Base-by-base conservation (phyloP, 805 yeast species). In the Debaryomyces tyrocola region DNA sequence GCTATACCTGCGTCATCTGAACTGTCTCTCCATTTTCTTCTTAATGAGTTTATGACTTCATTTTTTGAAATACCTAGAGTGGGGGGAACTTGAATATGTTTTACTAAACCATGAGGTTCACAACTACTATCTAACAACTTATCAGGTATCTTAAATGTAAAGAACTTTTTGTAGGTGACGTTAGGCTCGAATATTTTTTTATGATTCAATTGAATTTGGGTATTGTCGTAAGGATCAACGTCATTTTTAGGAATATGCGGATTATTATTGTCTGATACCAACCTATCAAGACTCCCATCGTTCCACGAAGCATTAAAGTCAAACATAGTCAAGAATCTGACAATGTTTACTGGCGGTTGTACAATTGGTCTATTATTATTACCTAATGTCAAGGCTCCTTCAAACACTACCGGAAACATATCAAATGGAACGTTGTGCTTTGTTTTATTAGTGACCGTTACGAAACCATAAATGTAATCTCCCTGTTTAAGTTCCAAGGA, bases 291-390 rank as follows among this genome's bases (percentile, higher is more conserved):
- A 38, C 46, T 52, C 0, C 63, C 69, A 49, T 63, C 69, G 48
- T 63, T 68, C 74, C 74, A 71, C 14, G 70, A 66, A 1, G 75
- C 77, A 40, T 64, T 64, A 51, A 69, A 70, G 46, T 71, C 77
- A 53, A 66, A 69, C 77, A 71, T 70, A 40, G 62, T 66, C 40
- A 71, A 52, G 46, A 68, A 68, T 42, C 63, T 58, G 12, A 49
- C 49, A 14, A 69, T 47, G 20, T 55, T 55, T 7, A 59, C 43
- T 9, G 57, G 62, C 6, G 46, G 50, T 40, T 53, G 55, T 27
- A 58, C 50, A 37, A 50, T 45, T 18, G 44, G 52, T 41, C 51
- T 57, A n/a, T 56, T 56, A 40, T 44, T 51, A 31, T 51, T 53
- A 3, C 63, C 64, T 42, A 65, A 53, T 1, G 62, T 59, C n/a